phyloP scores from a whole-genome alignment of 805 yeast species.

The Candida easanensis region DNA sequence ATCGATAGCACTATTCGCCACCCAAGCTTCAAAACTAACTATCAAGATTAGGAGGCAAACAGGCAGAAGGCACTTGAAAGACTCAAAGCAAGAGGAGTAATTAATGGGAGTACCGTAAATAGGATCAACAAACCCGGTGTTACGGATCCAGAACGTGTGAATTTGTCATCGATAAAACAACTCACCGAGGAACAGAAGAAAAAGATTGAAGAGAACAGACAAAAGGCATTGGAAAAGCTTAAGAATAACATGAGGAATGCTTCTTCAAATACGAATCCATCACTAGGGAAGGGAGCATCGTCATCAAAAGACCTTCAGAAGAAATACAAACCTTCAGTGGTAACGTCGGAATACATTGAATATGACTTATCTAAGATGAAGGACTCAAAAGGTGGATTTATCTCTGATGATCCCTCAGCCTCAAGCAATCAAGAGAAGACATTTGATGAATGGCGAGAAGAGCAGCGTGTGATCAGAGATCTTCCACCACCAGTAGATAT shows the following conservation, averaged over 20 bases:
- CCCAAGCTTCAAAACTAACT: background rate
- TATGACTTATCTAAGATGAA: conserved; percentile 90
- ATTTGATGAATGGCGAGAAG: conserved; percentile 47
- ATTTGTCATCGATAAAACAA: background rate
- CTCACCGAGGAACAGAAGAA: background rate
- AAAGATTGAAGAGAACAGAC: conserved; percentile 31
- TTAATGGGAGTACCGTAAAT: background rate
- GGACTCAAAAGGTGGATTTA: conserved; percentile 79
- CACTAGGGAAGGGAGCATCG: conserved; percentile 8
- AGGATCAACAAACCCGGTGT: background rate
- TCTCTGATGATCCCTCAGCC: conserved; percentile 40
- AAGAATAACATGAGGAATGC: conserved; percentile 39
- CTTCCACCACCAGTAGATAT: conserved; percentile 73
- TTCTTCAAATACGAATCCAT: conserved; percentile 22
- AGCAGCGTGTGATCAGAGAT: conserved; percentile 45
- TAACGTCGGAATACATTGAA: conserved; percentile 68
- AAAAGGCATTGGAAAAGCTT: conserved; percentile 49
- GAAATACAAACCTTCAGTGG: conserved; percentile 42
- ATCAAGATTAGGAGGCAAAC: conserved; percentile 1
- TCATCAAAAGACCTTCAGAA: background rate
- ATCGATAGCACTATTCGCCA: background rate
- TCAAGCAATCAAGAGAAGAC: conserved; percentile 46
- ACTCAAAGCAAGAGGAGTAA: conserved; percentile 21
- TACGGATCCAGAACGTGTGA: background rate
- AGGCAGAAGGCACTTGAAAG: conserved; percentile 55